These are phyloP conservation scores for Nitzschia sp. DNA, from an alignment of 108 stramenopile genomes.

Conservation along the genomic window DNA sequence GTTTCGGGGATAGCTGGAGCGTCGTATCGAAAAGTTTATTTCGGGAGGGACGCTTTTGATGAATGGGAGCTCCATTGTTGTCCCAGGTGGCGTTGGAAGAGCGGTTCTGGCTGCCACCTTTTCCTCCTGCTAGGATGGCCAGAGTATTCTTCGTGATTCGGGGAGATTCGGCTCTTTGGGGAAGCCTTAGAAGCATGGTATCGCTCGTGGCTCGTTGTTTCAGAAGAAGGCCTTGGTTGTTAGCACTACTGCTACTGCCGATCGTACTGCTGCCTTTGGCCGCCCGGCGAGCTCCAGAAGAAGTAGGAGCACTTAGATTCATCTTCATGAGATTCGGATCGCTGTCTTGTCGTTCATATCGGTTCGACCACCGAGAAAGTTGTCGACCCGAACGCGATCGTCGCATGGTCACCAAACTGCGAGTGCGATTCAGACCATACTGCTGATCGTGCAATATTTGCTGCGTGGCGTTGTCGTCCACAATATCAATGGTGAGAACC, in stretches of 20 bases:
- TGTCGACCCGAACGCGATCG: not conserved
- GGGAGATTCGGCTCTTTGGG: not conserved
- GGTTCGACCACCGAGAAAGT: not conserved
- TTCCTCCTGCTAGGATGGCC: not conserved
- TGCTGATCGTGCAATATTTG: not conserved
- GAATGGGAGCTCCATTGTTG: not conserved
- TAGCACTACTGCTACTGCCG: too few species aligned
- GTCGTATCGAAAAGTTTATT: not conserved
- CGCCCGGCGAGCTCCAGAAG: not conserved
- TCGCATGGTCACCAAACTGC: not conserved
- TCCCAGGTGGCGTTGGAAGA: not conserved
- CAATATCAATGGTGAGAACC: slow-evolving; percentile 5
- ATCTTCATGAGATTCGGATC: slow-evolving; percentile 7
- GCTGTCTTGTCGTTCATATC: not conserved
- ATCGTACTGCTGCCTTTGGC: not conserved
- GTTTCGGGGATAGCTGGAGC: not conserved
- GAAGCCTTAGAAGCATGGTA: not conserved
- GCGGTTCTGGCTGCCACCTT: not conserved
- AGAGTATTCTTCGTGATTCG: not conserved
- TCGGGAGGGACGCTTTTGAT: not conserved
- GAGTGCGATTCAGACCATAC: not conserved
- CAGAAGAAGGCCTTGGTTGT: too few species aligned
- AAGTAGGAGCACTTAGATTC: not conserved
- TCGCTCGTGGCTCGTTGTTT: not conserved
- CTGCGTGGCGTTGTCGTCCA: not conserved